These are phyloP conservation scores for Trypethelium eluteriae DNA, from an alignment of 495 filamentous ascomycete genomes.

Conservation along the genomic window DNA sequence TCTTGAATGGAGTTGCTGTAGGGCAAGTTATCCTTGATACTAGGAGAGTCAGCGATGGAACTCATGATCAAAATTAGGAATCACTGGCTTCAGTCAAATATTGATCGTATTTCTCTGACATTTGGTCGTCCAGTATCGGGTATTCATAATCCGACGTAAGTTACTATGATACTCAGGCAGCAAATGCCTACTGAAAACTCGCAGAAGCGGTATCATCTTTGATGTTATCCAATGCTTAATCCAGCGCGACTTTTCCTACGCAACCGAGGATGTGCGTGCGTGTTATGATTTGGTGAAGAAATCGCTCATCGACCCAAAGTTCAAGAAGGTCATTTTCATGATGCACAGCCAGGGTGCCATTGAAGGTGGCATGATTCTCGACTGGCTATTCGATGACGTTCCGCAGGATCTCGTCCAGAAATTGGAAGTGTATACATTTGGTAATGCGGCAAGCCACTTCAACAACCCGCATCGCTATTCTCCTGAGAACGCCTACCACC, in stretches of 20 bases:
- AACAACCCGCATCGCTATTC: constrained; percentile 61
- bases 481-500: constrained; percentile 13
- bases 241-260: constrained; percentile 67
- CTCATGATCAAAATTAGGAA: constrained; percentile 30
- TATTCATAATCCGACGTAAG: constrained; percentile 68
- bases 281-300: constrained; percentile 49
- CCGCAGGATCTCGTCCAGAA: constrained; percentile 58
- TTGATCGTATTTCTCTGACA: constrained; percentile 63
- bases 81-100: constrained; percentile 57
- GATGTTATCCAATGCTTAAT: constrained; percentile 71
- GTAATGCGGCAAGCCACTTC: constrained; percentile 78
- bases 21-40: constrained; percentile 40
- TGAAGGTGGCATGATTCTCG: constrained; percentile 63
- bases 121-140: constrained; percentile 69
- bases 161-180: neutral
- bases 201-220: constrained; percentile 54
- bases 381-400: constrained; percentile 72
- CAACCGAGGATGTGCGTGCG: constrained; percentile 59
- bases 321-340: constrained; percentile 67
- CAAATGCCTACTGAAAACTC: neutral
- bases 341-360: constrained; percentile 80
- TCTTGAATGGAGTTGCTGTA: constrained; percentile 61
- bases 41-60: neutral
- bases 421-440: constrained; percentile 82
- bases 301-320: constrained; percentile 48